Percentiles rank a stretch among this genome's conserved stretches.
These are phyloP conservation scores for Posidonia oceanica DNA, from an alignment of 116 monocot species.

Conservation along the genomic window DNA sequence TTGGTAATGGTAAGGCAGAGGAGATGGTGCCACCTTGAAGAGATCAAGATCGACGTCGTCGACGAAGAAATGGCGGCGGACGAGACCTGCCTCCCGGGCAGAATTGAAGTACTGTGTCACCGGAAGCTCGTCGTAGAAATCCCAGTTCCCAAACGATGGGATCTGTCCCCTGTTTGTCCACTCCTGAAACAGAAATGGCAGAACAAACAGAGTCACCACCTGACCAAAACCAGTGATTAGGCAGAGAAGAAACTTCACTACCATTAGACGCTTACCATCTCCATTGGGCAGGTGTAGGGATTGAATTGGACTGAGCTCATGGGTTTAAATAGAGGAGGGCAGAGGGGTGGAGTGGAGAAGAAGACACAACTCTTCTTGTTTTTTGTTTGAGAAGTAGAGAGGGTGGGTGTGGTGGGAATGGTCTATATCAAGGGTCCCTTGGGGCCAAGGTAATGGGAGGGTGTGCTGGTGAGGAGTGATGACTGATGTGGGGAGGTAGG, in stretches of 20 bases:
- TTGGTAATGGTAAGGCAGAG: slow-evolving; percentile 7
- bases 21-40: slow-evolving; percentile 8
- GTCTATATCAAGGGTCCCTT: neutral
- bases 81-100: slow-evolving; percentile 1
- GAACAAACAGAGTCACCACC: neutral
- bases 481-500: neutral
- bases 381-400: neutral
- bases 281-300: neutral
- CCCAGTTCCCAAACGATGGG: slow-evolving; percentile 49
- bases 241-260: neutral
- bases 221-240: neutral
- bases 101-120: slow-evolving; percentile 26
- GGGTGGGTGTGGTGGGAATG: neutral
- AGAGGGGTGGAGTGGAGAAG: neutral
- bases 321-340: neutral
- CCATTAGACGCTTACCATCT: neutral
- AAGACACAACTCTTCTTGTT: too few species aligned
- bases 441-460: neutral
- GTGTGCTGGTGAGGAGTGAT: neutral
- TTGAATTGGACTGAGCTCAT: neutral
- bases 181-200: slow-evolving; percentile 2
- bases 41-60: slow-evolving; percentile 14
- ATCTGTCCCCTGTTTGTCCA: slow-evolving; percentile 11
- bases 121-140: slow-evolving; percentile 25
- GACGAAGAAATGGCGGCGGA: slow-evolving; percentile 13